These are phyloP conservation scores for Salix koriyanagi DNA, from an alignment of 345 rosid species.

Conservation along the genomic window DNA sequence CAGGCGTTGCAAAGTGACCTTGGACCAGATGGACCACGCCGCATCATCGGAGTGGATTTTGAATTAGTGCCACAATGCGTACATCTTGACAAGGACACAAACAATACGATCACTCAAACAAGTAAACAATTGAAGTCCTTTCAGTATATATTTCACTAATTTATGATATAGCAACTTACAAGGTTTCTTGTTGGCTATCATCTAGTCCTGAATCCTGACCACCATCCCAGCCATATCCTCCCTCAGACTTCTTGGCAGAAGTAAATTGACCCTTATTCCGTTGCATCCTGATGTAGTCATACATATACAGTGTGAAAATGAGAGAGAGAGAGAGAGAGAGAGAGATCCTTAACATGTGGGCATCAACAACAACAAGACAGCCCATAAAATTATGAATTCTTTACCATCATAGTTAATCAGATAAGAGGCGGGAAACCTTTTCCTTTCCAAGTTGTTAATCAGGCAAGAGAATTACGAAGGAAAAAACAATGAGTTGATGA, in stretches of 20 bases:
- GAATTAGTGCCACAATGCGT: constrained; percentile 86
- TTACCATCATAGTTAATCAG: neutral
- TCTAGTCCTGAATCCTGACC: constrained; percentile 69
- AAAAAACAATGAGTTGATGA: neutral
- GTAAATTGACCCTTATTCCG: constrained; percentile 98
- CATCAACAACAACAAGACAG: neutral
- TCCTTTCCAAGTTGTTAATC: neutral
- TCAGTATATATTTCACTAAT: neutral
- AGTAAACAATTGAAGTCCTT: neutral
- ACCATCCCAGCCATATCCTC: constrained; percentile 48
- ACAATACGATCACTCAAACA: neutral
- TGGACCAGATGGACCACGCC: constrained; percentile 96
- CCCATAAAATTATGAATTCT: neutral
- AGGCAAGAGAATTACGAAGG: neutral
- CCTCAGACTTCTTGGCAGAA: constrained; percentile 72
- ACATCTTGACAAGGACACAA: constrained; percentile 47
- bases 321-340: neutral
- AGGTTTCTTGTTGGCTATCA: constrained; percentile 56
- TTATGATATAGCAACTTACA: constrained; percentile 43
- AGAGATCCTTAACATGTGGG: neutral
- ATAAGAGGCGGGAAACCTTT: neutral
- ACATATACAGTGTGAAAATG: neutral
- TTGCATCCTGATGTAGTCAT: constrained; percentile 63
- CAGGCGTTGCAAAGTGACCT: constrained; percentile 98
- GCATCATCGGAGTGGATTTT: constrained; percentile 94